Evolutionary conservation across 78 protist genomes (phyloP).

Genomic region (Dictyostelium intermedium): DNA sequence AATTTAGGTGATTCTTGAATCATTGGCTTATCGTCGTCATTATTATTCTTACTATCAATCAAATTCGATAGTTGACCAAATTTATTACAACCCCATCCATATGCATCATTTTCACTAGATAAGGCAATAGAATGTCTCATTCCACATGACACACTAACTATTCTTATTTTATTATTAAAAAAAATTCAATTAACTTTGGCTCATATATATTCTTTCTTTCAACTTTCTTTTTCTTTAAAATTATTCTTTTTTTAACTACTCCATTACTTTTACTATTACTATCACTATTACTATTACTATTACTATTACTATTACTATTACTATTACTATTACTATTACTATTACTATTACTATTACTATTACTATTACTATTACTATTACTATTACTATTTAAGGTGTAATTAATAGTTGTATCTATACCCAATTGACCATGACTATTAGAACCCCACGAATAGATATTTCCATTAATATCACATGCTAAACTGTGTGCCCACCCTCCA

Average conservation of each 20-base stretch:
- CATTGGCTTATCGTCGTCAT: too few species aligned
- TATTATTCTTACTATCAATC: not conserved
- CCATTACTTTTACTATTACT: not conserved
- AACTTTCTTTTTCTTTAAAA: not conserved
- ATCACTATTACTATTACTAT: not conserved
- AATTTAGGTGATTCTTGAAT: not conserved
- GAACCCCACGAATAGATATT: slow-evolving; percentile 42
- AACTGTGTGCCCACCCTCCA: slow-evolving; percentile 47
- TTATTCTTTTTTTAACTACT: not conserved
- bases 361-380: not conserved
- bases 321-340: not conserved
- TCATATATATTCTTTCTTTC: not conserved
- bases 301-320: not conserved
- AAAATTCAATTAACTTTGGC: not conserved
- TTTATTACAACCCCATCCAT: slow-evolving; percentile 75
- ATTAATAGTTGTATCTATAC: not conserved
- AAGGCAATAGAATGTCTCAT: slow-evolving; percentile 43
- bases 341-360: not conserved
- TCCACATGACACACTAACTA: slow-evolving; percentile 35
- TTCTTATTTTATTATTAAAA: not conserved
- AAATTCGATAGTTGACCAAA: slow-evolving; percentile 53
- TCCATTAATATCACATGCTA: slow-evolving; percentile 11
- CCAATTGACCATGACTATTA: slow-evolving; percentile 44
- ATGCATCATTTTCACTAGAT: not conserved
- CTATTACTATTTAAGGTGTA: not conserved